Evolutionary conservation across 805 yeast genomes (phyloP).

Genomic region (Barnettozyma pratensis): DNA sequence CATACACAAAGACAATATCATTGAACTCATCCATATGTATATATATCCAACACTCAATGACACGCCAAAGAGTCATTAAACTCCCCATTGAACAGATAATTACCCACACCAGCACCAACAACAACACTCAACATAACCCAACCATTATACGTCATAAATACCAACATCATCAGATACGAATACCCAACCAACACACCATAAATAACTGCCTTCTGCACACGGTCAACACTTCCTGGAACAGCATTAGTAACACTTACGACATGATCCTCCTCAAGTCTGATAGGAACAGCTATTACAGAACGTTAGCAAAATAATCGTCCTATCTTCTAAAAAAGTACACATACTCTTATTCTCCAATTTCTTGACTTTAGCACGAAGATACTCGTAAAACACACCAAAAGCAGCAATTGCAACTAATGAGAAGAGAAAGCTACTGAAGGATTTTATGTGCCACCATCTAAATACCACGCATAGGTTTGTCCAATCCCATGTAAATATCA

Average conservation of each 20-base stretch:
- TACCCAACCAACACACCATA: constrained; percentile 67
- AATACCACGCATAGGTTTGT: constrained; percentile 67
- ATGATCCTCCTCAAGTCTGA: constrained; percentile 3
- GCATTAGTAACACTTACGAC: constrained; percentile 9
- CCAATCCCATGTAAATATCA: constrained; percentile 80
- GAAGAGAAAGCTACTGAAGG: constrained; percentile 43
- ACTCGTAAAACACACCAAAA: constrained; percentile 59
- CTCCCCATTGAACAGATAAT: constrained; percentile 49
- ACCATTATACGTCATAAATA: constrained; percentile 84
- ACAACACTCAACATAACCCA: constrained; percentile 77
- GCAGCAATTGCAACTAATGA: constrained; percentile 45
- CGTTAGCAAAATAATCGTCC: constrained; percentile 4
- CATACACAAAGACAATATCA: no score
- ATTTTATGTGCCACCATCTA: constrained; percentile 73
- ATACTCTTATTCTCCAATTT: constrained; percentile 10
- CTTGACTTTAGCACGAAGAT: constrained; percentile 30
- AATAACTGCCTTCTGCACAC: constrained; percentile 33
- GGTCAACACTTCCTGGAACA: constrained; percentile 14
- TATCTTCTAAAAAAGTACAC: no score
- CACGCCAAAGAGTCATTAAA: constrained; percentile 24
- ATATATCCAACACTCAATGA: constrained; percentile 10
- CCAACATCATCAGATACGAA: constrained; percentile 69
- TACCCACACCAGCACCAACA: constrained; percentile 67
- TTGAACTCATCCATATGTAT: not conserved
- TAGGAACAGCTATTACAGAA: constrained; percentile 4